These are phyloP conservation scores for Penicillium hesseltinei DNA, from an alignment of 2,329 filamentous ascomycete species.

Conservation along the genomic window DNA sequence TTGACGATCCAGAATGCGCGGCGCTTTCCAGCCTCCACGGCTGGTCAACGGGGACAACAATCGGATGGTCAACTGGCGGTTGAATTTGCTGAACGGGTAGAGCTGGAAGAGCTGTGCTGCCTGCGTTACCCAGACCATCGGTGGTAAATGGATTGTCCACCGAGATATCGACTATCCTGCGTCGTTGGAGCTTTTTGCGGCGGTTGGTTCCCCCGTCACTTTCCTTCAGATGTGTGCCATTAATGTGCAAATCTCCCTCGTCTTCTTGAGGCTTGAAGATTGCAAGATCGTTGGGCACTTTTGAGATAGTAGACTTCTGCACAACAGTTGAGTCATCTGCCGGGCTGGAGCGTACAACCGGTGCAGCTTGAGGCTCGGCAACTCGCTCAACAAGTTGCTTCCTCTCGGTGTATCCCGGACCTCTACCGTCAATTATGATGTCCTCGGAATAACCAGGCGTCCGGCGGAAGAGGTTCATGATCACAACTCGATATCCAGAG, in stretches of 20 bases:
- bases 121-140: slow-evolving; percentile 32
- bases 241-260: slow-evolving; percentile 15
- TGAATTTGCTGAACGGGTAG: slow-evolving; percentile 32
- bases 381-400: slow-evolving; percentile 80
- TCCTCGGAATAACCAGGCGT: slow-evolving; percentile 90
- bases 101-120: slow-evolving; percentile 30
- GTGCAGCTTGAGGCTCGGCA: slow-evolving; percentile 71
- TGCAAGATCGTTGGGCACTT: slow-evolving; percentile 13
- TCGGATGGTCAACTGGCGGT: slow-evolving; percentile 27
- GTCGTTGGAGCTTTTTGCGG: slow-evolving; percentile 52
- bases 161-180: slow-evolving; percentile 59
- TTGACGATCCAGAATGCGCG: slow-evolving; percentile 28
- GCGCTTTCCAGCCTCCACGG: slow-evolving; percentile 34
- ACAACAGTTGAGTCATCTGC: slow-evolving; percentile 65
- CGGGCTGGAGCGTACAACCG: slow-evolving; percentile 69
- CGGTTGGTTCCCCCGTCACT: slow-evolving; percentile 35
- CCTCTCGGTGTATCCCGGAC: slow-evolving; percentile 80
- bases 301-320: slow-evolving; percentile 57
- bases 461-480: slow-evolving; percentile 93
- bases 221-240: slow-evolving; percentile 23
- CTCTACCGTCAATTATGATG: slow-evolving; percentile 79
- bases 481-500: slow-evolving; percentile 77
- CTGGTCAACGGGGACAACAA: slow-evolving; percentile 27
- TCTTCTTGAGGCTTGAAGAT: slow-evolving; percentile 15
- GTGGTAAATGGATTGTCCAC: slow-evolving; percentile 40